phyloP scores from a whole-genome alignment of 768 basidiomycete species.

The Russula sp. region DNA sequence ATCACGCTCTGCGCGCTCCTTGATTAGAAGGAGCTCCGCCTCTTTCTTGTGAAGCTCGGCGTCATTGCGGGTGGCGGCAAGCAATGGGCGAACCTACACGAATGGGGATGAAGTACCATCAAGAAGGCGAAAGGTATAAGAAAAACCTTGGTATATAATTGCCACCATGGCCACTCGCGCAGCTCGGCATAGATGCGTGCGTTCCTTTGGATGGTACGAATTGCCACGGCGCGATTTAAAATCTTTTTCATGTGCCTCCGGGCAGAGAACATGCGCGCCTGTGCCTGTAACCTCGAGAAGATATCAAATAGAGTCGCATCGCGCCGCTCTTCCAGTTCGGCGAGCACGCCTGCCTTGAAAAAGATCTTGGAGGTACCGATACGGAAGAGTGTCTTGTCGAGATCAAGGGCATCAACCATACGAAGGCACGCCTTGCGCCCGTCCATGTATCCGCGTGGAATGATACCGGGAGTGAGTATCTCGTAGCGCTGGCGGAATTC shows the following conservation, averaged over 20 bases:
- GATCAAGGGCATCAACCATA: slow-evolving; percentile 84
- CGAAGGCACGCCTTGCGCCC: slow-evolving; percentile 89
- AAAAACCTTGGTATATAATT: slow-evolving; percentile 83
- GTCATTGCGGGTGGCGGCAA: slow-evolving; percentile 89
- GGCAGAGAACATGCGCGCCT: slow-evolving; percentile 78
- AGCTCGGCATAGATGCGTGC: slow-evolving; percentile 87
- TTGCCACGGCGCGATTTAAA: slow-evolving; percentile 84
- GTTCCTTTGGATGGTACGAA: slow-evolving; percentile 90
- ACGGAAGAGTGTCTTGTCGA: slow-evolving; percentile 79
- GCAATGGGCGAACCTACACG: slow-evolving; percentile 74
- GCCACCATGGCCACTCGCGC: slow-evolving; percentile 99
- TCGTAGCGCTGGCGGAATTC: slow-evolving; percentile 98
- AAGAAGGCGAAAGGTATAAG: background rate
- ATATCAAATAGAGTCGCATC: slow-evolving; percentile 85
- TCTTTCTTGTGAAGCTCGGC: slow-evolving; percentile 88
- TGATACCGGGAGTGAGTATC: slow-evolving; percentile 87
- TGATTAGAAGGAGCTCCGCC: slow-evolving; percentile 69
- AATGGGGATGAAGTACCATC: background rate
- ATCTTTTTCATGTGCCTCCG: slow-evolving; percentile 92
- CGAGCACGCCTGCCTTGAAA: slow-evolving; percentile 97
- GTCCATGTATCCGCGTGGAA: slow-evolving; percentile 96
- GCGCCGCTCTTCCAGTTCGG: slow-evolving; percentile 89
- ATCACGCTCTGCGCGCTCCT: slow-evolving; percentile 84
- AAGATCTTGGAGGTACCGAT: slow-evolving; percentile 98
- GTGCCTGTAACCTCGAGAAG: slow-evolving; percentile 84